phyloP scores from a whole-genome alignment of 106 monocot genomes.

The Dactylorhiza incarnata region DNA sequence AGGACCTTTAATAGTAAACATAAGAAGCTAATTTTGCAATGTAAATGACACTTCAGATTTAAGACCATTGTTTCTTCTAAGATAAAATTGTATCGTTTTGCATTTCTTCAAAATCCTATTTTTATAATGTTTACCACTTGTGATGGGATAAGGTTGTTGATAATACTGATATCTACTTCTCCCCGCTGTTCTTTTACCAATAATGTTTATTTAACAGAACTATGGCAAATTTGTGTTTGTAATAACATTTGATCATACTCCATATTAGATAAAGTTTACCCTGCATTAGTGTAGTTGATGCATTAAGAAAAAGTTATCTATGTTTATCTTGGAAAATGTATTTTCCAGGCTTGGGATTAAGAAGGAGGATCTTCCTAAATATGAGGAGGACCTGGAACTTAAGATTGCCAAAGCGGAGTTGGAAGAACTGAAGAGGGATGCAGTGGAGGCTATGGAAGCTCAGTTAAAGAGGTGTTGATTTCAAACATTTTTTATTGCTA shows the following conservation, averaged over 20 bases:
- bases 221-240: not conserved
- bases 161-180: too few species aligned
- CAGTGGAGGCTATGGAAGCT: slow-evolving; percentile 82
- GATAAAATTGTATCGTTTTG: too few species aligned
- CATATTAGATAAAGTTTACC: not conserved
- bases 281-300: slow-evolving; percentile 5
- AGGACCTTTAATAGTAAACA: too few species aligned
- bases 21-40: too few species aligned
- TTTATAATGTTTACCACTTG: too few species aligned
- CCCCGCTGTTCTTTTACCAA: too few species aligned
- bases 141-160: too few species aligned
- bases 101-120: too few species aligned
- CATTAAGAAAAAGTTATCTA: not conserved
- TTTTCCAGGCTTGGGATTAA: slow-evolving; percentile 69
- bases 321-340: not conserved
- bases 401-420: slow-evolving; percentile 77
- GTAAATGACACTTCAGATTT: too few species aligned
- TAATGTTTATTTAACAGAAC: too few species aligned
- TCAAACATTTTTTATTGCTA: not conserved
- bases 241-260: not conserved
- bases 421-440: slow-evolving; percentile 68
- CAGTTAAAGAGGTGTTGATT: slow-evolving; percentile 69
- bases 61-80: too few species aligned
- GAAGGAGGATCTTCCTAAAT: slow-evolving; percentile 82
- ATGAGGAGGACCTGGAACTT: slow-evolving; percentile 72